These are phyloP conservation scores for Jacaranda copaia DNA, from an alignment of 257 asterid genomes.

Conservation along the genomic window DNA sequence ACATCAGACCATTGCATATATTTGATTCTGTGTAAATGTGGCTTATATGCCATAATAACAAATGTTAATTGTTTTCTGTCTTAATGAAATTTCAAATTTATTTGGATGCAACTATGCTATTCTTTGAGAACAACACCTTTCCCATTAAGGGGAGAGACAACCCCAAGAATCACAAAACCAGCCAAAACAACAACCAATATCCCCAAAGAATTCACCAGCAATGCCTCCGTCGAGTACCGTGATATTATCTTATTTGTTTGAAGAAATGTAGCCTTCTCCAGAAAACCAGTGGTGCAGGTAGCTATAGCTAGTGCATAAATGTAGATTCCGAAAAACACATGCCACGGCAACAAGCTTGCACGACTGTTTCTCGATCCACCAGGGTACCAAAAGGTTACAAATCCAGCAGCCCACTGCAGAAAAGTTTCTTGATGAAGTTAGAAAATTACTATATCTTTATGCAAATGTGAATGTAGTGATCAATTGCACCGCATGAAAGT, in stretches of 20 bases:
- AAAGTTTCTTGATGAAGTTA: slow-evolving; percentile 18
- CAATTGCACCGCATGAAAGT: background rate
- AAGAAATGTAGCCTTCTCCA: slow-evolving; percentile 91
- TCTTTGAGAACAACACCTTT: slow-evolving; percentile 54
- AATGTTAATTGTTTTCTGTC: background rate
- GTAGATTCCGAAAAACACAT: slow-evolving; percentile 71
- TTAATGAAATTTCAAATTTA: background rate
- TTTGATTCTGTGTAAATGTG: slow-evolving; percentile 12
- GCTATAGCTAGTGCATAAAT: slow-evolving; percentile 78
- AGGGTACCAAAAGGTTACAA: slow-evolving; percentile 82
- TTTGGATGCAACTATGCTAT: background rate
- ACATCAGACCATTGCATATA: background rate
- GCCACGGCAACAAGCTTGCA: slow-evolving; percentile 74
- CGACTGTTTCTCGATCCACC: slow-evolving; percentile 82
- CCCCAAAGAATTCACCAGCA: slow-evolving; percentile 77
- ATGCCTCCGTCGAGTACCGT: slow-evolving; percentile 84
- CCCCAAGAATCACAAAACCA: slow-evolving; percentile 88
- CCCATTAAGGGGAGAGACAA: slow-evolving; percentile 67
- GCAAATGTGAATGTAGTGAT: background rate
- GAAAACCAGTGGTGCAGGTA: slow-evolving; percentile 82
- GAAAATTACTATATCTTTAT: background rate
- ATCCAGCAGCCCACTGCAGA: slow-evolving; percentile 78
- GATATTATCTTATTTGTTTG: slow-evolving; percentile 70
- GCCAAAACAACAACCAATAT: slow-evolving; percentile 72
- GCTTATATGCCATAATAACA: slow-evolving; percentile 5